phyloP scores from a whole-genome alignment of 352 stramenopile species.

The Pythium diclinum region DNA sequence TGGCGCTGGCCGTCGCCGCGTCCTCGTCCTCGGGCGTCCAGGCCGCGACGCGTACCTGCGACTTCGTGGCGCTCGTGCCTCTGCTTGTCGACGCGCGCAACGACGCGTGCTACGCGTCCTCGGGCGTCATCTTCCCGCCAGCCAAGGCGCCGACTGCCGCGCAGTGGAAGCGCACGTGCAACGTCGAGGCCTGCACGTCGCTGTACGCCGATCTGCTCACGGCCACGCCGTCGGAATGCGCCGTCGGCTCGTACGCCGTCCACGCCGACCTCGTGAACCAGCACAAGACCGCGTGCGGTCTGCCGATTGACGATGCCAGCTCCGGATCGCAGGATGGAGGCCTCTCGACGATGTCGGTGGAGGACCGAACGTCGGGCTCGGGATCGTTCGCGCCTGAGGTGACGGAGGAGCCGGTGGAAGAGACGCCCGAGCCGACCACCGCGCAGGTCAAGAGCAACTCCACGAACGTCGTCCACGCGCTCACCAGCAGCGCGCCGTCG shows the following conservation, averaged over 20 bases:
- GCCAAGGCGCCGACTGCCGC: constrained; percentile 1
- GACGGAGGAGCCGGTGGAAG: background rate
- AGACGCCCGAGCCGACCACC: constrained; percentile 1
- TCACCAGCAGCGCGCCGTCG: constrained; percentile 18
- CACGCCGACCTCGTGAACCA: constrained; percentile 22
- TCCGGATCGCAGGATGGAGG: background rate
- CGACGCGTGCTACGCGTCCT: constrained; percentile 19
- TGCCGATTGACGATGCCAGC: constrained; percentile 3
- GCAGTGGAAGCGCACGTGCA: constrained; percentile 19
- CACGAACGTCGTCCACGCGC: constrained; percentile 18
- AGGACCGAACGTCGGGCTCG: constrained; percentile 2
- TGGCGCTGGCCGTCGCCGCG: constrained; percentile 3
- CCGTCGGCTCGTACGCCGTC: constrained; percentile 18
- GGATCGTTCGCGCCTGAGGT: constrained; percentile 8
- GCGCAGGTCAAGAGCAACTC: constrained; percentile 20
- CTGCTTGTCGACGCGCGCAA: constrained; percentile 26
- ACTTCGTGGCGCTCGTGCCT: constrained; percentile 24
- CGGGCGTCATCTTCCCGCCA: constrained; percentile 25
- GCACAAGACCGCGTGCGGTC: constrained; percentile 17
- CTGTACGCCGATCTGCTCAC: constrained; percentile 12
- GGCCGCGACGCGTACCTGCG: constrained; percentile 10
- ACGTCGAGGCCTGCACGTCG: constrained; percentile 13
- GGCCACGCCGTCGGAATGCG: constrained; percentile 18
- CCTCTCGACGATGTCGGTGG: background rate
- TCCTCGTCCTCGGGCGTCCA: background rate